Percentiles rank a stretch among this genome's conserved stretches.
phyloP scores from a whole-genome alignment of 2,329 filamentous ascomycete species.

The Aspergillus sp. region DNA sequence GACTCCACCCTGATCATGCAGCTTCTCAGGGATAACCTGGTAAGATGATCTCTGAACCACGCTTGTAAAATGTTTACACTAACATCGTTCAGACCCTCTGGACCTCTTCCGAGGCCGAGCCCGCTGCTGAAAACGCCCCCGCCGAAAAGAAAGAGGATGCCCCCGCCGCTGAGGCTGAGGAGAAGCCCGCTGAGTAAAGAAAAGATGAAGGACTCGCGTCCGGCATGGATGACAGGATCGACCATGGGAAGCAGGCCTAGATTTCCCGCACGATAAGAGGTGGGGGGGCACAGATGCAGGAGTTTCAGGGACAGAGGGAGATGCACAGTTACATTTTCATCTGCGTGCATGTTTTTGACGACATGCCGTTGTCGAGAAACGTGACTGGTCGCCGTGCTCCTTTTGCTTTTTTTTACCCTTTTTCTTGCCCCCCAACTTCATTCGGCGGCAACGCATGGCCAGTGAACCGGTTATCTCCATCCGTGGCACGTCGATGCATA shows the following conservation, averaged over 20 bases:
- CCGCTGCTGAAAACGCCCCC: conserved; percentile 56
- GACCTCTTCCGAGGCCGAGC: conserved; percentile 97
- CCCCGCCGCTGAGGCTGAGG: conserved; percentile 41
- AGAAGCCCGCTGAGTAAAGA: conserved; percentile 48
- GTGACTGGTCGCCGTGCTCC: neutral
- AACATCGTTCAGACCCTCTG: conserved; percentile 75
- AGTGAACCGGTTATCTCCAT: conserved; percentile 16
- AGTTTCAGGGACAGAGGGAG: conserved; percentile 1
- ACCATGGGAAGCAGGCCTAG: conserved; percentile 9
- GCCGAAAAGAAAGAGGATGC: conserved; percentile 47
- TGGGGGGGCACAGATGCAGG: conserved; percentile 1
- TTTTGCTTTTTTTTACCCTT: neutral
- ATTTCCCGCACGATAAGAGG: conserved; percentile 12
- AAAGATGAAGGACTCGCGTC: conserved; percentile 36
- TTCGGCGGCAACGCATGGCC: conserved; percentile 6
- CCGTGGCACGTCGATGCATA: conserved; percentile 19
- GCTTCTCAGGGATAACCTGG: conserved; percentile 93
- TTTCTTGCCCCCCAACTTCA: conserved; percentile 4
- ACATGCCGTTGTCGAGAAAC: neutral
- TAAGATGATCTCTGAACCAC: conserved; percentile 44
- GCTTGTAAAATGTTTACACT: conserved; percentile 19
- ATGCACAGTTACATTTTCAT: neutral
- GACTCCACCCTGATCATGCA: conserved; percentile 99
- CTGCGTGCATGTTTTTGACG: neutral
- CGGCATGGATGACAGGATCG: conserved; percentile 14